These are phyloP conservation scores for Cryptococcus amylolentus DNA, from an alignment of 1,284 basidiomycete genomes.

Conservation along the genomic window DNA sequence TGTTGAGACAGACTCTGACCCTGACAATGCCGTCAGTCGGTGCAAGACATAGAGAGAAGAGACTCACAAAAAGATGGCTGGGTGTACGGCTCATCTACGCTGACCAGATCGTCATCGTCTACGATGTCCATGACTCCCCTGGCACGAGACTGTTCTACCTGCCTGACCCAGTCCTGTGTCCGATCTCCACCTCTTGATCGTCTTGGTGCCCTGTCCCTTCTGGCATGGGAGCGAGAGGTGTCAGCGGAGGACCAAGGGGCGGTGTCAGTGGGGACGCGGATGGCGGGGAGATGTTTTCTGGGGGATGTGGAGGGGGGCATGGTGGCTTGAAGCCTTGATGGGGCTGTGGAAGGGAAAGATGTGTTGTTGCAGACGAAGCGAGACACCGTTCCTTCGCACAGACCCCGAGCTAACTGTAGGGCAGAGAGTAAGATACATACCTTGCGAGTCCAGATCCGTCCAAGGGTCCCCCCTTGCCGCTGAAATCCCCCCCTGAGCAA, in stretches of 20 bases:
- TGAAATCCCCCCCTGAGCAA: no score
- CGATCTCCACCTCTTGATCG: neutral
- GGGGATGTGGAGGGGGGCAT: neutral
- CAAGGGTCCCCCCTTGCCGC: no score
- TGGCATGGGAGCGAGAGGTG: neutral
- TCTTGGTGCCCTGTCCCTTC: neutral
- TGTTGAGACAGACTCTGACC: conserved; percentile 14
- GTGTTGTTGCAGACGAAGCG: neutral
- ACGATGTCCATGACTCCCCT: neutral
- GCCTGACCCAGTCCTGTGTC: neutral
- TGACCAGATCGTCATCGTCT: neutral
- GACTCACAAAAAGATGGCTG: no score
- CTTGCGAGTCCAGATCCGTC: no score
- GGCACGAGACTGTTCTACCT: neutral
- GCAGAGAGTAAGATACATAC: no score
- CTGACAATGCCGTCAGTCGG: neutral
- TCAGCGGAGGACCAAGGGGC: neutral
- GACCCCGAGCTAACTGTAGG: no score
- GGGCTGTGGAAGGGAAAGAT: neutral
- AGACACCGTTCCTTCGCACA: neutral
- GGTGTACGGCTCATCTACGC: no score
- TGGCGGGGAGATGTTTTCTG: neutral
- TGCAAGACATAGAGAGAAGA: neutral
- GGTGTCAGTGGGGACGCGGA: neutral
- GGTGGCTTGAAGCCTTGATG: neutral